Evolutionary conservation across 352 stramenopile species (phyloP).

Genomic region (Globisporangium sylvaticum): DNA sequence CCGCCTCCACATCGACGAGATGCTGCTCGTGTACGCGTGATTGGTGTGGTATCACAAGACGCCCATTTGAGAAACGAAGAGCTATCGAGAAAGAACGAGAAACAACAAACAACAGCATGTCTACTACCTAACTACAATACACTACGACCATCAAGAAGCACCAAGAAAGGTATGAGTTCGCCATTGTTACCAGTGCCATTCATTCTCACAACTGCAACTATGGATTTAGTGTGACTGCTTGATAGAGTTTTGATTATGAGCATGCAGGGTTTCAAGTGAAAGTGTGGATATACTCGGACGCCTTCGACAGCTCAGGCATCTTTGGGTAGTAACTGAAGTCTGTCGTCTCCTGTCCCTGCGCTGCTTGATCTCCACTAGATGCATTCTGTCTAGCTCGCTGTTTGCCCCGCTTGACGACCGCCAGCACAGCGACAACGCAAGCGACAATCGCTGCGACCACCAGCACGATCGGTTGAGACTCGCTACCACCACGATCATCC

Average conservation of each 20-base stretch:
- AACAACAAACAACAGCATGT: background rate
- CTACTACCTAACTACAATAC: slow-evolving; percentile 4
- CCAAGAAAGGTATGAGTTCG: background rate
- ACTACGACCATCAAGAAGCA: background rate
- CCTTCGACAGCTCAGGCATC: background rate
- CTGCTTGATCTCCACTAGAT: background rate
- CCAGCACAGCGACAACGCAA: background rate
- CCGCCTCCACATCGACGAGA: slow-evolving; percentile 77
- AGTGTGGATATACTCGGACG: background rate
- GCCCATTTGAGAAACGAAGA: too few relatives aligned
- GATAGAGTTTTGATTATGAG: background rate
- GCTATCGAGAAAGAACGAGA: too few relatives aligned
- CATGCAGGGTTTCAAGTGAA: background rate
- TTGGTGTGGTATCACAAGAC: background rate
- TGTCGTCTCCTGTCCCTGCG: background rate
- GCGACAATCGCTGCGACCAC: background rate
- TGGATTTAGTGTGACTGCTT: background rate
- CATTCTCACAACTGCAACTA: too few relatives aligned
- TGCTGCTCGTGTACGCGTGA: slow-evolving; percentile 81
- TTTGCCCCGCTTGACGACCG: background rate
- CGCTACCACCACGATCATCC: background rate
- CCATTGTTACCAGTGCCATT: background rate
- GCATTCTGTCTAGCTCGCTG: background rate
- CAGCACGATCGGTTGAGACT: background rate
- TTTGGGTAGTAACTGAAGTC: slow-evolving; percentile 7